These are phyloP conservation scores for Alternaria hordeiaustralica DNA, from an alignment of 2,329 filamentous ascomycete species.

Conservation along the genomic window DNA sequence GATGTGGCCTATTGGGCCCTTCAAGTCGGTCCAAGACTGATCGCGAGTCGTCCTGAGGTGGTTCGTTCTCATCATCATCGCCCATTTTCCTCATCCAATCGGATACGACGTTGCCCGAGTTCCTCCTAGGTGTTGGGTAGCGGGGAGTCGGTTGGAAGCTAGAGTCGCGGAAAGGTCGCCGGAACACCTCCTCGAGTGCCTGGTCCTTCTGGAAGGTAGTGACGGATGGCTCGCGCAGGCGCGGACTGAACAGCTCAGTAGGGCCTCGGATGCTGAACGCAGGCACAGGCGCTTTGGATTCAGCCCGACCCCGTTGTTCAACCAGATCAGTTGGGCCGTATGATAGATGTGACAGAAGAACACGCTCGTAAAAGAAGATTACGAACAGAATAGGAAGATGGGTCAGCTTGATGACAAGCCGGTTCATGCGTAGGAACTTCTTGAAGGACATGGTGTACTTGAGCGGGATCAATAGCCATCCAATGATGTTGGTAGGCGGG, in stretches of 20 bases:
- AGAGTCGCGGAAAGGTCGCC: conserved; percentile 67
- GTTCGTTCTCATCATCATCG: conserved; percentile 65
- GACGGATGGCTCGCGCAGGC: conserved; percentile 84
- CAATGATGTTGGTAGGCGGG: conserved; percentile 87
- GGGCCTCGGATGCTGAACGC: conserved; percentile 49
- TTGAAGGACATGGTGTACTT: conserved; percentile 81
- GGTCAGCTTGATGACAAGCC: conserved; percentile 88
- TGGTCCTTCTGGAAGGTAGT: conserved; percentile 88
- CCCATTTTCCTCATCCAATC: conserved; percentile 84
- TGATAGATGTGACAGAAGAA: conserved; percentile 75
- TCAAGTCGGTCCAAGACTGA: conserved; percentile 66
- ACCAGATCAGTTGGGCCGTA: conserved; percentile 86
- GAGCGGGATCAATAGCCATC: conserved; percentile 85
- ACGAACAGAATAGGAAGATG: conserved; percentile 86
- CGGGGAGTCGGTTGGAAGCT: conserved; percentile 47
- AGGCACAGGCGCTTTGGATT: conserved; percentile 62
- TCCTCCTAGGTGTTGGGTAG: conserved; percentile 63
- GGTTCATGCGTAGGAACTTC: conserved; percentile 83
- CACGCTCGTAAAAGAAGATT: conserved; percentile 86
- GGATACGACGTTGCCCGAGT: conserved; percentile 81
- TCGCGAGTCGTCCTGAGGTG: conserved; percentile 67
- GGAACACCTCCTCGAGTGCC: conserved; percentile 90
- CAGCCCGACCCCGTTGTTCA: conserved; percentile 69
- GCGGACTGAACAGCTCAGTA: conserved; percentile 73
- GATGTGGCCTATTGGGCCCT: conserved; percentile 57